Evolutionary conservation across 805 yeast genomes (phyloP), one percentile per base, ranked within the genome.

Genomic region (Debaryomyces castellii): DNA sequence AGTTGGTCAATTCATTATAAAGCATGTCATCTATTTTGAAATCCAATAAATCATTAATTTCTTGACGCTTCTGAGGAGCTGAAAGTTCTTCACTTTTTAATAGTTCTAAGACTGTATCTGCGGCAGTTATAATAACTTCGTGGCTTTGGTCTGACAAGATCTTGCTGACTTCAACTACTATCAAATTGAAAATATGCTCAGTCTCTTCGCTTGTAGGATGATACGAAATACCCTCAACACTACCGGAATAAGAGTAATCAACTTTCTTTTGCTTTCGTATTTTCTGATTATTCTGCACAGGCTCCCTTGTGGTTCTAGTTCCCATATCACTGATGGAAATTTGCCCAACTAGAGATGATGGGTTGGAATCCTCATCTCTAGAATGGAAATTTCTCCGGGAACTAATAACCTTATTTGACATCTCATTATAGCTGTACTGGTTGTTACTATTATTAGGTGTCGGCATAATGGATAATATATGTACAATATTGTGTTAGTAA

Each of bases 311-410:
- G 43, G 63, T 69, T 36, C 77, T 55, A 2, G 79, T 54, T 0
- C 95, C 97, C 85, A 90, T 80, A 40, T 89, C 95, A 32, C 74
- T 70, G 44, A 79, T 68, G 3, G 81, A 66, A n/a, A 91, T 73
- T 48, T 75, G 80, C 3, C 96, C 96, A 8, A 71, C 78, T 58
- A 90, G 68, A 0, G 95, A 82, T 46, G 81, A 81, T 0, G 97
- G 96, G 39, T 77, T 81, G 2, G 85, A 81, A 47, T 59, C 58
- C 20, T 77, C 82, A 4, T 78, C 80, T 42, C 74, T 80, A 16
- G 23, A 22, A 39, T 50, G 43, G 56, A 61, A 12, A 55, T 55
- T 7, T 71, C 72, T 40, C 64, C 70, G 37, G 71, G 59, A 38
- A 62, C 66, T 49, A 59, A 83, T 73, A 49, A 88, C 92, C 69